Conservation (phyloP, 257 asterid species). For the Nicotiana obtusifolia region DNA sequence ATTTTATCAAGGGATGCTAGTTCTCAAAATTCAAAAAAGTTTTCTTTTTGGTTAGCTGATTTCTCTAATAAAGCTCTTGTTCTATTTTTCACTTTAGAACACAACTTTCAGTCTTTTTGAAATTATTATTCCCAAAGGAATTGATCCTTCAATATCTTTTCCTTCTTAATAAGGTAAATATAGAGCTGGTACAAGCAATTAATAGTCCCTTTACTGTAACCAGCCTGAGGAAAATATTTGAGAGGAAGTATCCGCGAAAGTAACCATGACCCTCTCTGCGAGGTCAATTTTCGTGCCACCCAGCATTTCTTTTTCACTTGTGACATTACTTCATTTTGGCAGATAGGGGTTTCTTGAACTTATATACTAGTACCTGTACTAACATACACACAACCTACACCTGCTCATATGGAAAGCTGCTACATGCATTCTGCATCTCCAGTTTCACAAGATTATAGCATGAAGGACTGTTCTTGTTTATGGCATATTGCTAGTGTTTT, state of each 20-base stretch:
- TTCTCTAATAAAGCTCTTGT: background rate
- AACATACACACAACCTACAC: too few species aligned
- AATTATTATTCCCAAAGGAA: background rate
- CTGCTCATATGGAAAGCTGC: too few species aligned
- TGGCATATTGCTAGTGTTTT: too few species aligned
- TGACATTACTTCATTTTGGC: background rate
- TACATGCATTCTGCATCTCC: too few species aligned
- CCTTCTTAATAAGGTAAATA: background rate
- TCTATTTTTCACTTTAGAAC: background rate
- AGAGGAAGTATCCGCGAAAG: constrained; percentile 2
- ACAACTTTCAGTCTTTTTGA: background rate
- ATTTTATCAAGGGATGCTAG: background rate
- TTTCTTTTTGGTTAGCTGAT: background rate
- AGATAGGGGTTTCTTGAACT: too few species aligned
- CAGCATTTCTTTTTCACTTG: background rate
- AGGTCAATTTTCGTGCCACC: background rate
- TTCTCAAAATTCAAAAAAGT: background rate
- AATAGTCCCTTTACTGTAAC: background rate
- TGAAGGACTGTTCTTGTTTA: too few species aligned
- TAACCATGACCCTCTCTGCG: background rate
- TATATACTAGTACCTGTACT: too few species aligned
- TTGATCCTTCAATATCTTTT: background rate
- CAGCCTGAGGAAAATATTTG: background rate
- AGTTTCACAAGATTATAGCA: too few species aligned
- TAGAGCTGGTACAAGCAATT: background rate